phyloP scores from a whole-genome alignment of 805 yeast genomes.

The Brettanomyces bruxellensis region DNA sequence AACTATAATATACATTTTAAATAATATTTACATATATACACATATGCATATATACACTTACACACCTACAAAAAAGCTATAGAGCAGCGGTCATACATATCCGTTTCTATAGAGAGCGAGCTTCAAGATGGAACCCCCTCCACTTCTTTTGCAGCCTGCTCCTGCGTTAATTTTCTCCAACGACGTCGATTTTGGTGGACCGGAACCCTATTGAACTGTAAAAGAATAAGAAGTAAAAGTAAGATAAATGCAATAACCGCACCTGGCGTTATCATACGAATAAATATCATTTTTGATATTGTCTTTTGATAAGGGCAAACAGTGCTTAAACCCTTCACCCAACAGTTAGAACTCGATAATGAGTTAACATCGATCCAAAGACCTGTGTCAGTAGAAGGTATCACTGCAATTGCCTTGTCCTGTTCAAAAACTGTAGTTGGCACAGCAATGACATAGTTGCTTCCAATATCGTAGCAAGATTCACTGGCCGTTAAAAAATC shows the following conservation, averaged over 20 bases:
- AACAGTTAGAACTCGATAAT: constrained; percentile 62
- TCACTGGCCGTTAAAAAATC: constrained; percentile 38
- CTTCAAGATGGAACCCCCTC: constrained; percentile 82
- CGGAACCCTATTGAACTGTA: constrained; percentile 56
- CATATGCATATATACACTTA: no score
- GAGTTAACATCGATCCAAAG: constrained; percentile 83
- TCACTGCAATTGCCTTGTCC: constrained; percentile 11
- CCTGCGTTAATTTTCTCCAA: constrained; percentile 50
- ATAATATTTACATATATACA: background rate
- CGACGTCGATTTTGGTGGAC: constrained; percentile 60
- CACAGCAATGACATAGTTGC: constrained; percentile 28
- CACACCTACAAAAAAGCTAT: no score
- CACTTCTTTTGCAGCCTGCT: constrained; percentile 51
- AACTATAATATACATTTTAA: background rate
- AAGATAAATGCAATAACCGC: constrained; percentile 46
- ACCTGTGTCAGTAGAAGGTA: constrained; percentile 24
- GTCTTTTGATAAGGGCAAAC: constrained; percentile 67
- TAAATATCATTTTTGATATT: constrained; percentile 46
- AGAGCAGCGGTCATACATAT: no score
- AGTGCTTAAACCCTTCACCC: constrained; percentile 82
- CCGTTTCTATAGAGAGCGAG: background rate
- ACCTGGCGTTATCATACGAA: constrained; percentile 60
- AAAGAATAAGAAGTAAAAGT: constrained; percentile 39
- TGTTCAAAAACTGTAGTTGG: constrained; percentile 47
- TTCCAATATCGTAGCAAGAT: constrained; percentile 19